Evolutionary conservation across 208 protist genomes (phyloP), one percentile per base, ranked within the genome.

Genomic region (Leishmania lainsoni): DNA sequence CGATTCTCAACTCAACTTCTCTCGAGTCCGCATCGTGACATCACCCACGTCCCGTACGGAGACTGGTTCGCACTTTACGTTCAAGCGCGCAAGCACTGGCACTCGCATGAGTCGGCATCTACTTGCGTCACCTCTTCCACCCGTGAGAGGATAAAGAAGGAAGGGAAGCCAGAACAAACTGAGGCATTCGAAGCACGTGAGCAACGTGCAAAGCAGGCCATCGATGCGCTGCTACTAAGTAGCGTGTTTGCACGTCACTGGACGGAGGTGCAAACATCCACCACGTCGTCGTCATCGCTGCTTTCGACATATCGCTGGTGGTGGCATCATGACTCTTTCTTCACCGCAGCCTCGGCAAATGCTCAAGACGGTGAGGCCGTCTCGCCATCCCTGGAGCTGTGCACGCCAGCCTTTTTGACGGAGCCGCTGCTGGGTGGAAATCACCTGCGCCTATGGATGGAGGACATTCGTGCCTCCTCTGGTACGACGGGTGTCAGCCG

Each of bases 21-120:
- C 45, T 63, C 87, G 0, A 84, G 87, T 12, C 91, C 91, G 22
- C 93, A 97, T 76, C 90, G 91, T 10, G 93, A 93, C 75, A 78
- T 87, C 61, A 91, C 92, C 14, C 86, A 90, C 49, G 73, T 90
- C 9, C 76, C 90, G n/a, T 97, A 95, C 72, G 81, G 80, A 12
- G 83, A 94, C 45, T 95, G 90, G 91, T 91, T 97, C 73, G 58
- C 80, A 26, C 81, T 93, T 54, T 97, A 94, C 80, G 88, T 95
- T 32, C 71, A 83, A 17, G 42, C 76, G 22, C 77, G 87, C 54
- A 86, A 89, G 49, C 66, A 70, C n/a, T 74, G 70, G 75, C 80
- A 75, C 49, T 56, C 78, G 22, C 63, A 35, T 26, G 59, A 79
- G 3, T 26, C 59, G 20, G 22, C 61, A 74, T 0, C 61, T 39